These are phyloP conservation scores for Geum urbanum DNA, from an alignment of 306 rosid genomes.

Conservation along the genomic window DNA sequence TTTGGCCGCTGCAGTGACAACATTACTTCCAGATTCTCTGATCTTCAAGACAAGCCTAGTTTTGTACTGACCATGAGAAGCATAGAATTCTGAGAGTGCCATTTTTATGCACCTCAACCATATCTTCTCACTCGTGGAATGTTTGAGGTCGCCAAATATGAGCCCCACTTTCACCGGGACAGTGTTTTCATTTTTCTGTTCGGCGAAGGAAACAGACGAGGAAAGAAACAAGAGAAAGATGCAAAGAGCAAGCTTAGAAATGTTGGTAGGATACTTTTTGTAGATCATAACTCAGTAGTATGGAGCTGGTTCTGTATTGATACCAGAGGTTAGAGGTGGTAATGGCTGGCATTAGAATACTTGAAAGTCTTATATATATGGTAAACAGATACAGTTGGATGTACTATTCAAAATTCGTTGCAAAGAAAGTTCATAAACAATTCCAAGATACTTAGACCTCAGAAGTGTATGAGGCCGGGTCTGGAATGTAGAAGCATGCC, in stretches of 20 bases:
- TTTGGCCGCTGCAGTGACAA: conserved; percentile 25
- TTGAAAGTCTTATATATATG: background rate
- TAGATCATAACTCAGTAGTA: conserved; percentile 54
- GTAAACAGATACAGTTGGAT: too few species aligned
- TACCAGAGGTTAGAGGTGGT: too few species aligned
- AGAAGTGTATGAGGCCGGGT: too few species aligned
- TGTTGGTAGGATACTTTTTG: background rate
- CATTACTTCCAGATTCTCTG: background rate
- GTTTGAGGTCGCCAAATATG: conserved; percentile 13
- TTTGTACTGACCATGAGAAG: background rate
- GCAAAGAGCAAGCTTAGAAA: background rate
- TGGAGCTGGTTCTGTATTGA: background rate
- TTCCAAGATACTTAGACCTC: too few species aligned
- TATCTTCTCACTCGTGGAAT: conserved; percentile 8
- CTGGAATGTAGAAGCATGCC: too few species aligned
- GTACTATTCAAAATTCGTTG: too few species aligned
- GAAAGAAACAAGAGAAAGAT: background rate
- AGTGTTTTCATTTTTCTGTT: background rate
- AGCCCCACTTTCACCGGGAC: conserved; percentile 28
- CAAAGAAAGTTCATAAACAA: too few species aligned
- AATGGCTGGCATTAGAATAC: too few species aligned
- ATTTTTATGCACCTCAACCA: background rate
- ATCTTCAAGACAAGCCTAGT: background rate
- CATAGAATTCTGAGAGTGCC: background rate
- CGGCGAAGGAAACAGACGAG: background rate